These are phyloP conservation scores for Chionographis japonica DNA, from an alignment of 106 monocot species.

Conservation along the genomic window DNA sequence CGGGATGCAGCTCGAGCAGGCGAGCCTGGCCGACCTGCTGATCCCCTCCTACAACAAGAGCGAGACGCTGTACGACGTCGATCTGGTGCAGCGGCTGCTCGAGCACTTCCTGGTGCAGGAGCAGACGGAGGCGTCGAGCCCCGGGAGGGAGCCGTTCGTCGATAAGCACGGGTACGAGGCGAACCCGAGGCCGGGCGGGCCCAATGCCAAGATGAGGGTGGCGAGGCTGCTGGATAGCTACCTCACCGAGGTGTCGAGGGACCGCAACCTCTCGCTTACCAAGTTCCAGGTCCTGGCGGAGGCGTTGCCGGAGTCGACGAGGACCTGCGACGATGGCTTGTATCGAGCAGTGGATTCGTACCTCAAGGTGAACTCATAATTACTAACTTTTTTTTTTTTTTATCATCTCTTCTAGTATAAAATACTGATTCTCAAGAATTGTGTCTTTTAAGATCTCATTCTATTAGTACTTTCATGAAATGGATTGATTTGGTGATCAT, in stretches of 20 bases:
- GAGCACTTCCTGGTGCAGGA: conserved; percentile 92
- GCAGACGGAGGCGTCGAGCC: conserved; percentile 53
- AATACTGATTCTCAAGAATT: background rate
- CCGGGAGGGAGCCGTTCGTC: conserved; percentile 19
- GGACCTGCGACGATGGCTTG: conserved; percentile 86
- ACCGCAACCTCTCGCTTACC: conserved; percentile 76
- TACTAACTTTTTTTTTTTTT: too few relatives aligned
- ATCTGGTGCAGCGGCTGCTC: conserved; percentile 78
- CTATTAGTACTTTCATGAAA: too few relatives aligned
- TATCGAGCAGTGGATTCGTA: conserved; percentile 93
- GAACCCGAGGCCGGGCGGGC: conserved; percentile 6
- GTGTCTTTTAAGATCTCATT: background rate
- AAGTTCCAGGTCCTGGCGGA: conserved; percentile 93
- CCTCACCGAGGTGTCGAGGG: conserved; percentile 87
- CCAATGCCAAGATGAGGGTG: conserved; percentile 70
- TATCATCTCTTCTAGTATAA: too few relatives aligned
- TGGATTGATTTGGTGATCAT: too few relatives aligned
- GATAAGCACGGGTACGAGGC: conserved; percentile 16
- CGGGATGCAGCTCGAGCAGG: conserved; percentile 91
- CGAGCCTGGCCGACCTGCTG: conserved; percentile 55
- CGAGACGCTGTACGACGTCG: conserved; percentile 76
- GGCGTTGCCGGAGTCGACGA: conserved; percentile 82
- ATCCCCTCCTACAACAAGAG: conserved; percentile 61
- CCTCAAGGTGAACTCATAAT: conserved; percentile 54
- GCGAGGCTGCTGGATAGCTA: conserved; percentile 85